phyloP scores from a whole-genome alignment of 164 flowering plant genomes.

The Warburgia ugandensis region DNA sequence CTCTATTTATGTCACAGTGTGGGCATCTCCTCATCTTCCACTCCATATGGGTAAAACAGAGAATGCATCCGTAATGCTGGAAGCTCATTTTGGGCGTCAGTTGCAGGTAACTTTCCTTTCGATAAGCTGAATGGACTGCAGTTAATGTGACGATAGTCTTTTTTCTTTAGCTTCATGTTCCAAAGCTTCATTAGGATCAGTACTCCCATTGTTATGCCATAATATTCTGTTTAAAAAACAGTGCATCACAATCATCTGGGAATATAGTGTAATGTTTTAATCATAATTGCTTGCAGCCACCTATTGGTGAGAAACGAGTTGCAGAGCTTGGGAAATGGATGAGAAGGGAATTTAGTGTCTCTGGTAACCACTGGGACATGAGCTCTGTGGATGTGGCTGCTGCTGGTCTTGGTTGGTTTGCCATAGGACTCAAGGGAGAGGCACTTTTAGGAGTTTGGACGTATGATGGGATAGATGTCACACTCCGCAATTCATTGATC shows the following conservation, averaged over 20 bases:
- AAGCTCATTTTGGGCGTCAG: constrained; percentile 79
- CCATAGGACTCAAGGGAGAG: constrained; percentile 84
- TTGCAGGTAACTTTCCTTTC: constrained; percentile 53
- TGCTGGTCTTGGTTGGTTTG: constrained; percentile 95
- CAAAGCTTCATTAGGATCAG: not conserved
- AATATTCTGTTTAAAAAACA: not conserved
- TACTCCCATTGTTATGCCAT: not conserved
- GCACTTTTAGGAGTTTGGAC: constrained; percentile 81
- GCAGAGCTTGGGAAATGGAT: constrained; percentile 79
- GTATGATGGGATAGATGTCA: constrained; percentile 74
- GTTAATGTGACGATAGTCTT: not conserved
- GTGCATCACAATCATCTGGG: not conserved
- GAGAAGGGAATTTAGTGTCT: constrained; percentile 47
- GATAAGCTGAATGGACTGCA: too few species aligned
- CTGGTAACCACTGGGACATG: constrained; percentile 74
- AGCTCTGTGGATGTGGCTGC: constrained; percentile 82
- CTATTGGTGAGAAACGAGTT: constrained; percentile 62
- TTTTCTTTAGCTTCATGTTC: not conserved
- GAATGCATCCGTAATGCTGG: constrained; percentile 51
- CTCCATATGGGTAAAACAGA: constrained; percentile 91
- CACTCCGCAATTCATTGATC: constrained; percentile 56
- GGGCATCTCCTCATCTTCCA: constrained; percentile 93
- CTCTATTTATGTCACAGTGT: constrained; percentile 54
- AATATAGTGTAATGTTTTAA: not conserved
- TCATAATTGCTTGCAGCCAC: constrained; percentile 53